Conservation (phyloP, 257 asterid species). For the Thymus quinquecostatus region DNA sequence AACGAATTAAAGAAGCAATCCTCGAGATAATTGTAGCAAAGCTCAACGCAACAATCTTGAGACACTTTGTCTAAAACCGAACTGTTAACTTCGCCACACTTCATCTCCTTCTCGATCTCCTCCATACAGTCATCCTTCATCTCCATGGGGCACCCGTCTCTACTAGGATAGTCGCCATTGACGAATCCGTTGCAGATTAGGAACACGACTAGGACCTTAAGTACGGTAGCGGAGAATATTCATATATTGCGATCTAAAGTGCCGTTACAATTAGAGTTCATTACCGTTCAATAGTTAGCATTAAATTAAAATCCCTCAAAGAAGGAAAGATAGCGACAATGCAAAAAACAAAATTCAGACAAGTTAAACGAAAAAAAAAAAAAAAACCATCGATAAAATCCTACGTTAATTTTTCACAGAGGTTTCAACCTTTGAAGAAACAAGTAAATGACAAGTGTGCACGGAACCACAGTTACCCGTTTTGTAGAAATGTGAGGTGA, state of each 20-base stretch:
- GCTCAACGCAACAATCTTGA: background rate
- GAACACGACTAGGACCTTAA: background rate
- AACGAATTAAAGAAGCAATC: background rate
- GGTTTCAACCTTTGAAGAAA: constrained; percentile 25
- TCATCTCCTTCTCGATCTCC: background rate
- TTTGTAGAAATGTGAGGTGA: constrained; percentile 42
- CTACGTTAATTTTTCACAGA: constrained; percentile 6
- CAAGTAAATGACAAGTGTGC: constrained; percentile 19
- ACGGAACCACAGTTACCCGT: constrained; percentile 39
- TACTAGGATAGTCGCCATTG: background rate
- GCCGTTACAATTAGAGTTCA: background rate
- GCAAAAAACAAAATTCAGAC: background rate
- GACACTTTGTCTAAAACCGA: background rate
- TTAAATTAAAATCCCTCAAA: too few relatives aligned
- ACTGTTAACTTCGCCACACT: background rate
- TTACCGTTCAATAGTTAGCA: too few relatives aligned
- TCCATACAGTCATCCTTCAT: background rate
- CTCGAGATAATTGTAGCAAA: background rate
- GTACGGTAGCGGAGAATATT: background rate
- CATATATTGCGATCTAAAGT: background rate
- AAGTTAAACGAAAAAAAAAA: background rate
- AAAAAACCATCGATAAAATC: constrained; percentile 18
- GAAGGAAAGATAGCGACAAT: constrained; percentile 18
- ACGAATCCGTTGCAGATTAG: background rate
- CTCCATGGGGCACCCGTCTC: constrained; percentile 2